These are phyloP conservation scores for Chloranthus sessilifolius DNA, from an alignment of 164 flowering plant genomes.

Conservation along the genomic window DNA sequence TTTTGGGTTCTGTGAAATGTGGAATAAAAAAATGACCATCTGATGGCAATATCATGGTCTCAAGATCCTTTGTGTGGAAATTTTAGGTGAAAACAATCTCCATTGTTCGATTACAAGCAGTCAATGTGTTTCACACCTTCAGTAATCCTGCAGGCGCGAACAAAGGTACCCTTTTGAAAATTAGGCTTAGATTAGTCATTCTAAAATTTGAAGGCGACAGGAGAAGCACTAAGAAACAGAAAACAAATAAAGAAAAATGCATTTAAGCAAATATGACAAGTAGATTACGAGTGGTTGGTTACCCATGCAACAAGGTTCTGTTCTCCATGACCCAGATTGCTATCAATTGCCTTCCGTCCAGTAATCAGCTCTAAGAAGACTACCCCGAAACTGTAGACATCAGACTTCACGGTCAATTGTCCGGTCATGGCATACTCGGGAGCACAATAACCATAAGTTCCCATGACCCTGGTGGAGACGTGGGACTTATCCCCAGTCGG, in stretches of 20 bases:
- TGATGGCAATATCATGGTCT: no score
- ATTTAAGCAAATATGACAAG: not conserved
- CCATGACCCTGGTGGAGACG: conserved; percentile 57
- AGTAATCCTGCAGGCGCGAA: no score
- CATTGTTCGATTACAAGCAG: no score
- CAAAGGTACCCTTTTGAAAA: no score
- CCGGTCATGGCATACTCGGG: conserved; percentile 59
- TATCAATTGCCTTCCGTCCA: conserved; percentile 44
- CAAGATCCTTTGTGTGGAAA: no score
- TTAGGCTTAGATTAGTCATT: no score
- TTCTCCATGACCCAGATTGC: conserved; percentile 27
- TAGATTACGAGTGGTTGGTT: conserved; percentile 9
- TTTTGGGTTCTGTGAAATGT: no score
- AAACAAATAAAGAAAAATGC: not conserved
- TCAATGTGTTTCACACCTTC: no score
- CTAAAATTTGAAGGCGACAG: conserved; percentile 1
- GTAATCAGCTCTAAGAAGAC: conserved; percentile 49
- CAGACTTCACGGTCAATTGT: conserved; percentile 44
- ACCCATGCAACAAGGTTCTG: conserved; percentile 51
- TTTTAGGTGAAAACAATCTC: no score
- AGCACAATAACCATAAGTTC: conserved; percentile 54
- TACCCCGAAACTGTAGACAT: conserved; percentile 53
- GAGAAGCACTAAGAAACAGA: not conserved
- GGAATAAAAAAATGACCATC: no score
- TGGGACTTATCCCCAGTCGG: conserved; percentile 43